A percentile compares a stretch with the other conserved stretches of the same genome.
Conservation (phyloP, 208 protist species). For the Leishmania lainsoni region DNA sequence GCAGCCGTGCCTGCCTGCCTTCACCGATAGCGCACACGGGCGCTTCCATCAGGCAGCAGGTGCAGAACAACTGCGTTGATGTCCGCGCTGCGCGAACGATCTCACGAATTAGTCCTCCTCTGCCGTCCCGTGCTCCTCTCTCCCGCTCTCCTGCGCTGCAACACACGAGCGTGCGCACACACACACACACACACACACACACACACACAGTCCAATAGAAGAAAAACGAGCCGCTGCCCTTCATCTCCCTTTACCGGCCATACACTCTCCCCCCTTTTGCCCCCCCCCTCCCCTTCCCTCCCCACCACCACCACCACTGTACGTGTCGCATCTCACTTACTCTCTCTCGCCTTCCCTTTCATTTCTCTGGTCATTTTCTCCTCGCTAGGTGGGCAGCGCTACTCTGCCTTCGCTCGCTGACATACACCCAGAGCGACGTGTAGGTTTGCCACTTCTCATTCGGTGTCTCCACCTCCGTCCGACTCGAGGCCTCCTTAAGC, state of each 20-base stretch:
- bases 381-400: neutral
- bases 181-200: neutral
- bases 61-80: neutral
- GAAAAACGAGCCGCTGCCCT: neutral
- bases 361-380: neutral
- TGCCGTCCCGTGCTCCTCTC: neutral
- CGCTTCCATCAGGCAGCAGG: neutral
- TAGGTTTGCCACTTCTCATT: neutral
- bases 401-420: neutral
- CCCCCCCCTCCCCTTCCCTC: no score
- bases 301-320: neutral
- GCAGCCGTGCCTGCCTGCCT: neutral
- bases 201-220: neutral
- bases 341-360: neutral
- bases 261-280: no score
- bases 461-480: neutral
- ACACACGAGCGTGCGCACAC: neutral
- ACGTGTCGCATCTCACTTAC: neutral
- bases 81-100: neutral
- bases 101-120: neutral
- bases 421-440: neutral
- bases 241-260: neutral
- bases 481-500: neutral
- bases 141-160: neutral
- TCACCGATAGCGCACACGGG: neutral